Evolutionary conservation across 805 yeast species (phyloP).

Genomic region (Yamadazyma paraphyllophila): DNA sequence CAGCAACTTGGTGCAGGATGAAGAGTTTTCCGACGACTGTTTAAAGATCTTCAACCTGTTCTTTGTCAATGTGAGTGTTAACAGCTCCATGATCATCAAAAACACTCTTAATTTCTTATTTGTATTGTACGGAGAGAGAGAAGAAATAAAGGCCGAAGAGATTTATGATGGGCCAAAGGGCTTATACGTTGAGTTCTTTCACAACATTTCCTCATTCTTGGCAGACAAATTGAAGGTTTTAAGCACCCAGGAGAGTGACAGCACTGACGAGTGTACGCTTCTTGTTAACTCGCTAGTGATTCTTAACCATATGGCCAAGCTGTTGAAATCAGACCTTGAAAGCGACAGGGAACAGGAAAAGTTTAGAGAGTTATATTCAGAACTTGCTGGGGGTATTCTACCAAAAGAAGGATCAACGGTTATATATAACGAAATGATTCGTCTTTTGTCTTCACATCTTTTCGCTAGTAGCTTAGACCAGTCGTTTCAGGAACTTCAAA

Average conservation of each 20-base stretch:
- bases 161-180: constrained; percentile 2
- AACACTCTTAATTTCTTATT: constrained; percentile 14
- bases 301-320: constrained; percentile 9
- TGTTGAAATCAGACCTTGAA: constrained; percentile 5
- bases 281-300: constrained; percentile 8
- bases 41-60: constrained; percentile 8
- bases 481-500: constrained; percentile 10
- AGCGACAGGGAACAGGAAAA: neutral
- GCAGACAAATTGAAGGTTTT: neutral
- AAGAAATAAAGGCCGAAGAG: constrained; percentile 7
- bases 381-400: constrained; percentile 5
- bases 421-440: constrained; percentile 15
- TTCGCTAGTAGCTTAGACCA: constrained; percentile 6
- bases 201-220: neutral
- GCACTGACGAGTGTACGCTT: neutral
- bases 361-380: neutral
- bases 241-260: neutral
- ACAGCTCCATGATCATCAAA: constrained; percentile 8
- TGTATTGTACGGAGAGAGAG: constrained; percentile 12
- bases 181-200: constrained; percentile 7
- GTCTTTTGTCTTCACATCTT: constrained; percentile 8
- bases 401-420: constrained; percentile 8
- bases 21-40: constrained; percentile 14
- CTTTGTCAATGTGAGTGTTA: neutral
- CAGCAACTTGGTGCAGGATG: constrained; percentile 11